Conservation (phyloP, 352 stramenopile species). For the Globisporangium heterothallicum region DNA sequence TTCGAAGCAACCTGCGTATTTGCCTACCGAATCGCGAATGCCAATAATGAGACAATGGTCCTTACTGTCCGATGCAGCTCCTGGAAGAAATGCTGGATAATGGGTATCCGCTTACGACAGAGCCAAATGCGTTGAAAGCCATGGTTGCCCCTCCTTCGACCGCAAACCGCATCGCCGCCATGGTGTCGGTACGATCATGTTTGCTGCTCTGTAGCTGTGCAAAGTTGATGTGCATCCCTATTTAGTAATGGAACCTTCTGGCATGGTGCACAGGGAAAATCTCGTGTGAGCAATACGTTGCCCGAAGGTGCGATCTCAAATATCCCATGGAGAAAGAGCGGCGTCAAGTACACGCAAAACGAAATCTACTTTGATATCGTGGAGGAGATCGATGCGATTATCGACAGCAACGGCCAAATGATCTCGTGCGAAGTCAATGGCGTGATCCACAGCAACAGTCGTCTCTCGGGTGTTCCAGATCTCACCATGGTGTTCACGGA, state of each 20-base stretch:
- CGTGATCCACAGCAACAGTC: constrained; percentile 93
- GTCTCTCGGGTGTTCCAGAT: constrained; percentile 95
- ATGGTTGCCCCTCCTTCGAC: constrained; percentile 96
- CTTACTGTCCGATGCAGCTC: constrained; percentile 29
- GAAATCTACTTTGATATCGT: constrained; percentile 99
- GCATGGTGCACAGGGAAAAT: constrained; percentile 57
- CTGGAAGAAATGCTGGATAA: constrained; percentile 98
- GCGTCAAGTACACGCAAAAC: constrained; percentile 95
- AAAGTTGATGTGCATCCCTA: too few species aligned
- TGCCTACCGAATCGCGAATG: too few species aligned
- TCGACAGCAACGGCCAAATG: constrained; percentile 88
- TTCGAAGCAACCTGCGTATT: not conserved
- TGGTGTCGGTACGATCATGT: constrained; percentile 55
- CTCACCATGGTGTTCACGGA: constrained; percentile 96
- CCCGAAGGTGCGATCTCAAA: constrained; percentile 91
- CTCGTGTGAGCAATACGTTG: constrained; percentile 87
- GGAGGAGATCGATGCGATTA: constrained; percentile 97
- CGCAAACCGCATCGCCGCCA: constrained; percentile 83
- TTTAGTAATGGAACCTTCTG: too few species aligned
- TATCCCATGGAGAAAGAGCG: constrained; percentile 96
- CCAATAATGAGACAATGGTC: too few species aligned
- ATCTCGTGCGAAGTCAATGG: constrained; percentile 95
- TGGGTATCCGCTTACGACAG: constrained; percentile 95
- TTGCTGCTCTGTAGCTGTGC: too few species aligned
- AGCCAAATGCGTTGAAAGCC: constrained; percentile 96